phyloP scores from a whole-genome alignment of 2,329 filamentous ascomycete species.

The Aspergillus niger region DNA sequence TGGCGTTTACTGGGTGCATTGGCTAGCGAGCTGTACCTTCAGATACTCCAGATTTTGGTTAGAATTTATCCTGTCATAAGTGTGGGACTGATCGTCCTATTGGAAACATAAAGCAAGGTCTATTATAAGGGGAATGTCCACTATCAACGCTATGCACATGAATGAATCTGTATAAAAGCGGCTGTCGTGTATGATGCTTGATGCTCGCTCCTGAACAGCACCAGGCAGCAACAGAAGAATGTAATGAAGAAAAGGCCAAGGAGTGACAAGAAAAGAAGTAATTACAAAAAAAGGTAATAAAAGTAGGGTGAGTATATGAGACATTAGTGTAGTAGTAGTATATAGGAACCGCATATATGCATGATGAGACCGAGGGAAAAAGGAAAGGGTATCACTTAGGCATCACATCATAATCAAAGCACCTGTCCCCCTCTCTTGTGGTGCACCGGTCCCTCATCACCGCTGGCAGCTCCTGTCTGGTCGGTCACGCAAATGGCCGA shows the following conservation, averaged over 20 bases:
- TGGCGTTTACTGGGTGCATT: too few species aligned
- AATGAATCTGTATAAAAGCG: conserved; percentile 4
- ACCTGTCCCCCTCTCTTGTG: conserved; percentile 19
- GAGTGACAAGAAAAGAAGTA: conserved; percentile 5
- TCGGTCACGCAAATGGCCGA: conserved; percentile 33
- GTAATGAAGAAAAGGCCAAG: neutral
- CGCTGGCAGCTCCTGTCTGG: conserved; percentile 10
- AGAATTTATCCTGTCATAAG: too few species aligned
- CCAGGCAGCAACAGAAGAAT: conserved; percentile 9
- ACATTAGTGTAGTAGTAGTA: neutral
- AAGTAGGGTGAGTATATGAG: neutral
- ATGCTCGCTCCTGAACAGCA: conserved; percentile 6
- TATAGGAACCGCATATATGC: conserved; percentile 12
- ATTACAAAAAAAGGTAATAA: conserved; percentile 20
- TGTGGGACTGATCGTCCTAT: neutral
- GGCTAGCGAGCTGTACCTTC: too few species aligned
- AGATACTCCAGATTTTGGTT: too few species aligned
- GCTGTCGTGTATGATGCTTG: conserved; percentile 16
- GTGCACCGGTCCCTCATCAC: conserved; percentile 20
- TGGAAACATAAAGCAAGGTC: conserved; percentile 21
- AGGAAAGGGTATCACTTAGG: conserved; percentile 30
- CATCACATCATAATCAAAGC: conserved; percentile 28
- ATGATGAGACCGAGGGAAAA: conserved; percentile 19
- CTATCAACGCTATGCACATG: conserved; percentile 27
- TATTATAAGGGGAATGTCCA: conserved; percentile 8